Conservation (phyloP, 208 protist genomes). For the Leishmania tarentolae region DNA sequence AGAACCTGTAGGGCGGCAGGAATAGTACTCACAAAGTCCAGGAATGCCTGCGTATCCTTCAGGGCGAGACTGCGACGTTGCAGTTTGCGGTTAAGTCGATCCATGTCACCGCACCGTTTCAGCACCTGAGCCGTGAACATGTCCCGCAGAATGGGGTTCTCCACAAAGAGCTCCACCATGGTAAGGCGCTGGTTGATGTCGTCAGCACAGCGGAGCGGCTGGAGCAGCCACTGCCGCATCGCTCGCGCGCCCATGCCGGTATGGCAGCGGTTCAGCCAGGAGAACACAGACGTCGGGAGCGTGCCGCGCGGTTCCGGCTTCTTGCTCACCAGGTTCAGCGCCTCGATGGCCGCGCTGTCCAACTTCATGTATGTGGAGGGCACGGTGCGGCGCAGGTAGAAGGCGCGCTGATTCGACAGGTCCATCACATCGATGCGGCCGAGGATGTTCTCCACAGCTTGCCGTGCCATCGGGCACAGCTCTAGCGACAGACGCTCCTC, state of each 20-base stretch:
- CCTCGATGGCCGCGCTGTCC: constrained; percentile 92
- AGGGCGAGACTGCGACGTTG: constrained; percentile 77
- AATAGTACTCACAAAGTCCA: constrained; percentile 81
- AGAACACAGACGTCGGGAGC: constrained; percentile 86
- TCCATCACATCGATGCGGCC: constrained; percentile 70
- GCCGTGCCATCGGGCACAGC: constrained; percentile 45
- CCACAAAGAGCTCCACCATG: constrained; percentile 93
- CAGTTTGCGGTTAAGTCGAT: constrained; percentile 92
- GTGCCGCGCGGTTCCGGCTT: constrained; percentile 80
- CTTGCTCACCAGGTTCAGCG: constrained; percentile 91
- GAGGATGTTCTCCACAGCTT: constrained; percentile 73
- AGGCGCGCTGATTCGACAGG: constrained; percentile 66
- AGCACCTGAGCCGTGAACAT: constrained; percentile 82
- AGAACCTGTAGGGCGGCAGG: constrained; percentile 72
- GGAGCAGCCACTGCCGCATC: constrained; percentile 97
- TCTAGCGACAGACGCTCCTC: constrained; percentile 64
- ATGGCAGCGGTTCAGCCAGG: constrained; percentile 95
- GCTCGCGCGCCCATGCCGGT: constrained; percentile 96
- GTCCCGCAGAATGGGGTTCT: constrained; percentile 88
- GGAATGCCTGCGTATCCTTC: constrained; percentile 89
- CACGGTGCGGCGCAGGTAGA: constrained; percentile 77
- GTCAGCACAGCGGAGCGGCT: constrained; percentile 93
- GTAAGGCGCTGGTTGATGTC: constrained; percentile 94
- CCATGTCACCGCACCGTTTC: constrained; percentile 93
- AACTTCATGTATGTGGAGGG: constrained; percentile 94